Base-by-base conservation (phyloP, 768 basidiomycete genomes). In the Amanita molliuscula region DNA sequence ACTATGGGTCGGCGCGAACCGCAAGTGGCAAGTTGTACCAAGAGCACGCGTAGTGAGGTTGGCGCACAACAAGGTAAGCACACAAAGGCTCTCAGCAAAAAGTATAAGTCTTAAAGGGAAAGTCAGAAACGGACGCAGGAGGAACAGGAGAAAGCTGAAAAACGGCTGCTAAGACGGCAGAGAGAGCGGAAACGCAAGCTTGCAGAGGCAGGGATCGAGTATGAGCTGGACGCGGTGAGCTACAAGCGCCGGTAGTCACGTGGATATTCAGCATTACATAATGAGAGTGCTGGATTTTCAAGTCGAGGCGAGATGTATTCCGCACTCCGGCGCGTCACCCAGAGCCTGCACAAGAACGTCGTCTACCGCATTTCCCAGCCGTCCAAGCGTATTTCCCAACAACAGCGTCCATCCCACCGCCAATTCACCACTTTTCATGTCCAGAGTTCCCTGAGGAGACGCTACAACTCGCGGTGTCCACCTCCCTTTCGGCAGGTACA, bases 1-100 rank as follows among this genome's bases (percentile, higher is more conserved):
- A 61, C 67, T 98, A 1, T 99, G 96, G 96, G 72, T 94, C 9
- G 95, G 96, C n/a, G 90, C 94, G 16, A 96, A 97, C 69, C 79
- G 86, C 57, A 93, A 90, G 63, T 98, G 86, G 83, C 74, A 83
- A 55, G 65, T 68, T 3, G 77, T 97, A 9, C 94, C 96, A 0
- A 67, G 66, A 15, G 83, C 81, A 47, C 81, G 84, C 44, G 65
- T 94, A 41, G 79, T 78, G 29, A 75, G 88, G 48, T 67, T 77
- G 8, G 75, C 78, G 53, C 88, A 95, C 58, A 92, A 95, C 65
- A 91, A 88, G 76, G 94, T 92, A 31, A 31, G 42, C 8, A 56
- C 46, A 0, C 35, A 38, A 26, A 26, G 18, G 21, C 26, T n/a
- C 43, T 36, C 9, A 8, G 29, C 37, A 28, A 37, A 26, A n/a